phyloP scores from a whole-genome alignment of 805 yeast genomes.

The Candida boidinii region DNA sequence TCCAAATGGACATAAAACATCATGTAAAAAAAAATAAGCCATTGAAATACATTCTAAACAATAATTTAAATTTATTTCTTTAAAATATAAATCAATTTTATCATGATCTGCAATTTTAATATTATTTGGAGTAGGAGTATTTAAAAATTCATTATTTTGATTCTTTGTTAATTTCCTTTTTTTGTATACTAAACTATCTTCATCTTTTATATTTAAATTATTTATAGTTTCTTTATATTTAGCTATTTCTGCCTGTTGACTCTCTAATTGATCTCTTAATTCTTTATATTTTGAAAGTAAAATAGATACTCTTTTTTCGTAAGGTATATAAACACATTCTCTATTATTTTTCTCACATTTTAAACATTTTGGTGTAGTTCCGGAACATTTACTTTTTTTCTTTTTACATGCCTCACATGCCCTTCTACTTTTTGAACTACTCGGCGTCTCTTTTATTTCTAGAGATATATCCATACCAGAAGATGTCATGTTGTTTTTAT shows the following conservation, averaged over 20 bases:
- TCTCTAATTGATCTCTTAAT: slow-evolving; percentile 8
- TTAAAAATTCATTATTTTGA: not conserved
- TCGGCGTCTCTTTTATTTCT: too few species aligned
- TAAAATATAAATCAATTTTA: slow-evolving; percentile 6
- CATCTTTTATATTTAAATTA: too few species aligned
- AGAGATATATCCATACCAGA: too few species aligned
- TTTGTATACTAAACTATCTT: too few species aligned
- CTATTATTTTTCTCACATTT: slow-evolving; percentile 7
- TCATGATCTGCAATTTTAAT: slow-evolving; percentile 2
- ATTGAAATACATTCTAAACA: slow-evolving; percentile 10
- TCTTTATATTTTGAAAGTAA: slow-evolving; percentile 12
- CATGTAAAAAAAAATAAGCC: slow-evolving; percentile 16
- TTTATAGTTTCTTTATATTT: not conserved
- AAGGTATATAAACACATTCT: slow-evolving; percentile 15
- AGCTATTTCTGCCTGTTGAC: slow-evolving; percentile 7
- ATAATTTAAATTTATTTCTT: slow-evolving; percentile 6
- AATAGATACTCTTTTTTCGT: slow-evolving; percentile 14
- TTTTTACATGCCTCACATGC: slow-evolving; percentile 16
- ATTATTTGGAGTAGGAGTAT: not conserved
- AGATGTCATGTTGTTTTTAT: too few species aligned
- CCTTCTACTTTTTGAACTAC: too few species aligned
- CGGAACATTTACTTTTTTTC: slow-evolving; percentile 17
- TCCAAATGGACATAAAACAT: slow-evolving; percentile 18
- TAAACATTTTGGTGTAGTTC: slow-evolving; percentile 15
- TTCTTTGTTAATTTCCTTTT: slow-evolving; percentile 8